Evolutionary conservation across 257 asterid species (phyloP).

Genomic region (Capsicum chinense): DNA sequence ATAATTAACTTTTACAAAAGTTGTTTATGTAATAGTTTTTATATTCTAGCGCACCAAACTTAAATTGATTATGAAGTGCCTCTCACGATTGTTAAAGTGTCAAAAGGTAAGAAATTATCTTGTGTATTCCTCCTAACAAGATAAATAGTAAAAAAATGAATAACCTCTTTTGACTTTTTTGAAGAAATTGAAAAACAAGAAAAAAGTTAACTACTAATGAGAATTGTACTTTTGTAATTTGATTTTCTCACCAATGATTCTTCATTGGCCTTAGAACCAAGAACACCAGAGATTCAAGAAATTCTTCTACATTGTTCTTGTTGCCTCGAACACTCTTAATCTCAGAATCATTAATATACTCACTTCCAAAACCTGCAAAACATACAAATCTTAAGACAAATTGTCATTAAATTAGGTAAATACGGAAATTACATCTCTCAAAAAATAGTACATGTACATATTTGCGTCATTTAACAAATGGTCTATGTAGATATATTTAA

Average conservation of each 20-base stretch:
- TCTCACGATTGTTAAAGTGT: background rate
- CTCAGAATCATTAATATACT: slow-evolving; percentile 33
- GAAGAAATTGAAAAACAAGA: background rate
- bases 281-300: slow-evolving; percentile 49
- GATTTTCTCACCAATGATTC: slow-evolving; percentile 61
- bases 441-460: too few relatives aligned
- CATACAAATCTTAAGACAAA: background rate
- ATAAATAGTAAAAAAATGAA: background rate
- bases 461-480: too few relatives aligned
- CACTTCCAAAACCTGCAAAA: slow-evolving; percentile 53
- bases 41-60: too few relatives aligned
- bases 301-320: slow-evolving; percentile 37
- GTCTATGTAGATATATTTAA: too few relatives aligned
- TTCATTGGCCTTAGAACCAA: slow-evolving; percentile 62
- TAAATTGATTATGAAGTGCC: too few relatives aligned
- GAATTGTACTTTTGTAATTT: too few relatives aligned
- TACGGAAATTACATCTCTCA: too few relatives aligned
- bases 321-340: slow-evolving; percentile 18
- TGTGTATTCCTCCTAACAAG: background rate
- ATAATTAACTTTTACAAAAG: too few relatives aligned
- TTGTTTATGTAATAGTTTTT: too few relatives aligned
- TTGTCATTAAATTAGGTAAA: too few relatives aligned
- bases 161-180: background rate
- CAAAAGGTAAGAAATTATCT: background rate
- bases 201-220: too few relatives aligned